These are phyloP conservation scores for Plasmodium berghei DNA, from an alignment of 169 alveolate genomes.

Conservation along the genomic window DNA sequence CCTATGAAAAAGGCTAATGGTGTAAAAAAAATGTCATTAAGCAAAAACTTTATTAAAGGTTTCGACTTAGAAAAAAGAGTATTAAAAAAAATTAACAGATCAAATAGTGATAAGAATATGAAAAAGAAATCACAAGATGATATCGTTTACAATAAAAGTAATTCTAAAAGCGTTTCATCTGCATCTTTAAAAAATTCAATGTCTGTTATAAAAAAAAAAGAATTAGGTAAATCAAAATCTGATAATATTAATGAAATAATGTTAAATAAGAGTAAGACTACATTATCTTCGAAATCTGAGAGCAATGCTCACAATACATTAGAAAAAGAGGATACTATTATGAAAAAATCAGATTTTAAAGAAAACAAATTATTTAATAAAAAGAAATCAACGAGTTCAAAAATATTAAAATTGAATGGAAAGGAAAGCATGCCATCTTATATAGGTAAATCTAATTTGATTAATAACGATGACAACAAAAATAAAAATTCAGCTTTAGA, in stretches of 20 bases:
- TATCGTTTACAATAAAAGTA: slow-evolving; percentile 1
- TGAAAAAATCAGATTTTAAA: slow-evolving; percentile 3
- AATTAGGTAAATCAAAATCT: slow-evolving; percentile 40
- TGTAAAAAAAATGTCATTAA: slow-evolving; percentile 35
- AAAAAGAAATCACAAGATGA: slow-evolving; percentile 36
- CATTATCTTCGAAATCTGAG: slow-evolving; percentile 45
- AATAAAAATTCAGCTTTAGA: slow-evolving; percentile 1
- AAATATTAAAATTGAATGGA: slow-evolving; percentile 7
- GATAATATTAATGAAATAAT: slow-evolving; percentile 33
- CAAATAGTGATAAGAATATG: slow-evolving; percentile 22
- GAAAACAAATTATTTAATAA: slow-evolving; percentile 11
- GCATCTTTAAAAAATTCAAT: slow-evolving; percentile 21
- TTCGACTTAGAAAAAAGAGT: slow-evolving; percentile 35
- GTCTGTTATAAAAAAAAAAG: slow-evolving; percentile 37
- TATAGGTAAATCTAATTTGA: slow-evolving; percentile 8
- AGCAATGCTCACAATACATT: slow-evolving; percentile 14
- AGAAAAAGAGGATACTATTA: slow-evolving; percentile 23
- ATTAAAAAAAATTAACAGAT: slow-evolving; percentile 33
- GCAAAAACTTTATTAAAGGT: slow-evolving; percentile 42
- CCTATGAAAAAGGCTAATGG: slow-evolving; percentile 31
- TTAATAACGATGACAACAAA: slow-evolving; percentile 9
- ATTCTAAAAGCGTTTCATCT: slow-evolving; percentile 27
- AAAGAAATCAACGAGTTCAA: slow-evolving; percentile 15
- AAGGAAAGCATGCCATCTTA: slow-evolving; percentile 10
- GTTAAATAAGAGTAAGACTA: slow-evolving; percentile 6